phyloP scores from a whole-genome alignment of 108 stramenopile species.

The Thalassiosira profunda region DNA sequence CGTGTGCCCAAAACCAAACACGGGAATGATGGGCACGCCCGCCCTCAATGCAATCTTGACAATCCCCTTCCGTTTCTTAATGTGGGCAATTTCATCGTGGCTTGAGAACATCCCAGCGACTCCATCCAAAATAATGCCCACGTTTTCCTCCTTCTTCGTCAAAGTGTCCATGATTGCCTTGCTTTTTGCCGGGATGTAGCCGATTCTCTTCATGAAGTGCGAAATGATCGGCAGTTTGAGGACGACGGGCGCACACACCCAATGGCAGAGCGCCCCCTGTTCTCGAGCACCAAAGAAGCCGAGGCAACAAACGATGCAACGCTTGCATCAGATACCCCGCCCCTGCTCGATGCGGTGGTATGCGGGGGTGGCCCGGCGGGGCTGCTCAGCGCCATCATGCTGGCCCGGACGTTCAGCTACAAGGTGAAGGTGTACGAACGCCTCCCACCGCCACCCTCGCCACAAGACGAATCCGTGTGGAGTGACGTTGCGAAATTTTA shows the following conservation, averaged over 20 bases:
- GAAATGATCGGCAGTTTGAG: slow-evolving; percentile 59
- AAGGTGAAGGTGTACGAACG: slow-evolving; percentile 73
- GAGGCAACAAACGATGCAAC: too few relatives aligned
- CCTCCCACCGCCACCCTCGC: slow-evolving; percentile 55
- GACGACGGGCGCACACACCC: slow-evolving; percentile 69
- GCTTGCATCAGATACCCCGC: too few relatives aligned
- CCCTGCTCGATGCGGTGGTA: slow-evolving; percentile 54
- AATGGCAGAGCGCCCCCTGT: slow-evolving; percentile 63
- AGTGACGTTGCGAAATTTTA: slow-evolving; percentile 70
- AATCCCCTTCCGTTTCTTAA: slow-evolving; percentile 69
- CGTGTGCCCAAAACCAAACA: slow-evolving; percentile 76
- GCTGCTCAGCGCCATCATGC: slow-evolving; percentile 70
- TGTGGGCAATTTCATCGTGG: slow-evolving; percentile 53
- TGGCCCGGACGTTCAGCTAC: slow-evolving; percentile 31
- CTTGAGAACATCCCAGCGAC: slow-evolving; percentile 76
- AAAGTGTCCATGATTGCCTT: slow-evolving; percentile 59
- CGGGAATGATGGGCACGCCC: slow-evolving; percentile 65
- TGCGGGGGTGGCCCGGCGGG: slow-evolving; percentile 81
- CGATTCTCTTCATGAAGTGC: slow-evolving; percentile 52
- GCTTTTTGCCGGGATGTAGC: slow-evolving; percentile 77
- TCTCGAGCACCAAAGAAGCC: too few relatives aligned
- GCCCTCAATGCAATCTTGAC: slow-evolving; percentile 71
- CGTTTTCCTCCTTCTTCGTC: slow-evolving; percentile 65
- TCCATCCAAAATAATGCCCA: slow-evolving; percentile 75
- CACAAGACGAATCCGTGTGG: slow-evolving; percentile 69